Evolutionary conservation across 2,329 filamentous ascomycete species (phyloP).

Genomic region (Helotiales sp.): DNA sequence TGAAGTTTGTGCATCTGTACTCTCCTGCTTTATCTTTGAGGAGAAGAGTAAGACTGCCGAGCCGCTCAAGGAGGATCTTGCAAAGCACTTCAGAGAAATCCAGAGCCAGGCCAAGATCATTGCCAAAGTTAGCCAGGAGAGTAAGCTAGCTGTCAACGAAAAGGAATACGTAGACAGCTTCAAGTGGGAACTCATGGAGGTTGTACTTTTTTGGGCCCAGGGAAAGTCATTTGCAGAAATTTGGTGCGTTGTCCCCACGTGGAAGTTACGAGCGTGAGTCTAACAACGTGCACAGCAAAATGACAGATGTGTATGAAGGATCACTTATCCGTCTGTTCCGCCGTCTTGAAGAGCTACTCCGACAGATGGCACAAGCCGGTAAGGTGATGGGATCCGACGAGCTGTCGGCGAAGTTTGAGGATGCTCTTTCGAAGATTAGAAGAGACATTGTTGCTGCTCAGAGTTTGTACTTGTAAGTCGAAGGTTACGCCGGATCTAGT

Average conservation of each 20-base stretch:
- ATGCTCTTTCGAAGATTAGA: constrained; percentile 81
- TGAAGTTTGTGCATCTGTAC: constrained; percentile 81
- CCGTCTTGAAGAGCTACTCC: constrained; percentile 87
- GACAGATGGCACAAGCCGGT: constrained; percentile 92
- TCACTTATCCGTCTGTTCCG: constrained; percentile 96
- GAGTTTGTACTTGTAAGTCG: constrained; percentile 79
- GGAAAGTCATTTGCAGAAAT: constrained; percentile 91
- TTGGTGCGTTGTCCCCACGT: constrained; percentile 68
- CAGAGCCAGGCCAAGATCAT: constrained; percentile 85
- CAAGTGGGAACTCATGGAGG: constrained; percentile 97
- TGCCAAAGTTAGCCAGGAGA: constrained; percentile 92
- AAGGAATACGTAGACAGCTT: constrained; percentile 89
- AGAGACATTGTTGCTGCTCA: constrained; percentile 95
- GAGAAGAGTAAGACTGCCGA: constrained; percentile 81
- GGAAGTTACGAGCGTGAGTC: constrained; percentile 30
- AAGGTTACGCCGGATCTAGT: background rate
- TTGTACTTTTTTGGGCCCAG: constrained; percentile 89
- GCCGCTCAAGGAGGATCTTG: constrained; percentile 80
- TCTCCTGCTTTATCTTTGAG: constrained; percentile 97
- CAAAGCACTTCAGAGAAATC: constrained; percentile 85
- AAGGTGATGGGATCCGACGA: constrained; percentile 99
- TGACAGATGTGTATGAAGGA: constrained; percentile 98
- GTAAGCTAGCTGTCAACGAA: constrained; percentile 91
- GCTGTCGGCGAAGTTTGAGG: constrained; percentile 88
- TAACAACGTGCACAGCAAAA: constrained; percentile 69